Base-by-base conservation (phyloP, 768 basidiomycete genomes). In the Hydnum rufescens region DNA sequence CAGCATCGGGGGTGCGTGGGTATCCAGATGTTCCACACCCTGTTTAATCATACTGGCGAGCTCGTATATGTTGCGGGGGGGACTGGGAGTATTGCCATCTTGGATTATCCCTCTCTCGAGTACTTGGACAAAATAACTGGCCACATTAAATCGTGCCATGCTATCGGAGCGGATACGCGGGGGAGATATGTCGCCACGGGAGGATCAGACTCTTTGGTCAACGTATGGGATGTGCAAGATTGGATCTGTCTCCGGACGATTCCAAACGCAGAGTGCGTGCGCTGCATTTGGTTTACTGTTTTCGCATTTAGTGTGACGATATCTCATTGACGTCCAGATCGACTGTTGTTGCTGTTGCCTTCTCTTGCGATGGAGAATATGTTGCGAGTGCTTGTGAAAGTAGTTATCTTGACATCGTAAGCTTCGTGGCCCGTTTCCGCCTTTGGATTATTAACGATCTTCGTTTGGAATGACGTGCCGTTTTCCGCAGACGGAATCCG, bases 231-330 rank as follows among this genome's bases (percentile, higher is more conserved):
- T 31, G 13, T 32, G 6, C 31, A 6, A 8, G 49, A 50, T 8
- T 50, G 49, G 49, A 50, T 50, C 13, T 50, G 49, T 32, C 16
- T 30, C 16, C 23, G 49, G 18, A 50, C 49, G 18, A 28, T 50
- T 6, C 6, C 26, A 8, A 32, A 8, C 26, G 49, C 49, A 50
- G 49, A 50, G 49, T 50, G 25, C 6, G 49, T 47, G 8, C 26
- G 44, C 13, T 13, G 8, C 44, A 47, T 13, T 47, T 16, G 44
- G 13, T 8, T 47, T 25, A 28, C 25, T 25, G 13, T 25, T 28
- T 13, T 16, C 26, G 44, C 44, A 13, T 26, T 13, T 13, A 13
- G 44, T 47, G 13, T 47, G 8, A 8, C 34, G 8, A 19, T 39
- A 8, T 47, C 44, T 47, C 23, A 8, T 47, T 47, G 16, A 47